Percentiles rank a stretch among this genome's conserved stretches.
phyloP scores from a whole-genome alignment of 2,329 filamentous ascomycete species.

The Diaporthe velutina region DNA sequence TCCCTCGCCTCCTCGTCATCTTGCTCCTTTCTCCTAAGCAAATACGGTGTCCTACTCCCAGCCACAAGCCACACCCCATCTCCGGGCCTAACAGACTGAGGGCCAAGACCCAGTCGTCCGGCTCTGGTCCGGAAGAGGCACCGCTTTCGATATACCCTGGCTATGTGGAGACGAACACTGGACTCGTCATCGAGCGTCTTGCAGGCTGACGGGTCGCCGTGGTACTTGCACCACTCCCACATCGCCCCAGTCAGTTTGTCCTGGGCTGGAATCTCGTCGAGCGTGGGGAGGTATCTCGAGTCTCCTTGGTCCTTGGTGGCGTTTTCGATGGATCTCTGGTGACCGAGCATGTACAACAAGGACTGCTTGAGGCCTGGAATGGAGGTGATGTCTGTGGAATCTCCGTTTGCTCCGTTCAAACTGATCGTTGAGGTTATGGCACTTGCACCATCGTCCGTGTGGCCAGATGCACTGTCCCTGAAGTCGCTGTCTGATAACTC shows the following conservation, averaged over 20 bases:
- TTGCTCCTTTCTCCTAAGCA: background rate
- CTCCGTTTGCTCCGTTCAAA: background rate
- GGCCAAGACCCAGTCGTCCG: conserved; percentile 25
- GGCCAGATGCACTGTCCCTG: background rate
- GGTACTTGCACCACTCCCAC: conserved; percentile 29
- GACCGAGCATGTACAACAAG: background rate
- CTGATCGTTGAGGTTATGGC: background rate
- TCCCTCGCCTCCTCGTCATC: background rate
- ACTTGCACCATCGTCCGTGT: background rate
- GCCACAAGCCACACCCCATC: conserved; percentile 21
- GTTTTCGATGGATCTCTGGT: conserved; percentile 13
- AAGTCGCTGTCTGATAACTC: background rate
- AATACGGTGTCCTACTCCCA: conserved; percentile 22
- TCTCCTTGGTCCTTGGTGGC: background rate
- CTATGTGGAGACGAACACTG: conserved; percentile 14
- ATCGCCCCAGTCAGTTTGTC: background rate
- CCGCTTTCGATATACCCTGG: conserved; percentile 26
- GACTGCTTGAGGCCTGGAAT: background rate
- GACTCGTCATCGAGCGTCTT: conserved; percentile 14
- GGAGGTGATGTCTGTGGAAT: background rate
- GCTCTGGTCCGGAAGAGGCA: conserved; percentile 25
- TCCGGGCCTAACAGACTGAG: conserved; percentile 23
- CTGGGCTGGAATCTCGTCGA: conserved; percentile 25
- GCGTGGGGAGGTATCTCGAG: conserved; percentile 19
- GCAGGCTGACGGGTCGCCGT: conserved; percentile 17